These are phyloP conservation scores for California macrophylla DNA, from an alignment of 441 rosid species.

Conservation along the genomic window DNA sequence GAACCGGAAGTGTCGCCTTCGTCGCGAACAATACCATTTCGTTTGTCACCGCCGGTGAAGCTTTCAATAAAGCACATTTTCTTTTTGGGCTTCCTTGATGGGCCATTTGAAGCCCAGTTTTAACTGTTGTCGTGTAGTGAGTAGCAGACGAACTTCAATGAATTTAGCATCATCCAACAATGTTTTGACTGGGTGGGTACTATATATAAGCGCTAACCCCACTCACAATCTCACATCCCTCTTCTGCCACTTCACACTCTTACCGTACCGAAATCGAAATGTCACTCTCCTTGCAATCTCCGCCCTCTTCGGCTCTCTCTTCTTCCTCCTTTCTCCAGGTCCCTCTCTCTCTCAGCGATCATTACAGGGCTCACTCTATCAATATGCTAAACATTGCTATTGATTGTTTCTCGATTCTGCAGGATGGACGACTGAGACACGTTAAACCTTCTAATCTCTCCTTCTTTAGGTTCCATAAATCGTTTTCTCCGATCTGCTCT, in stretches of 20 bases:
- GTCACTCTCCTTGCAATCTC: conserved; percentile 71
- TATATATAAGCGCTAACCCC: neutral
- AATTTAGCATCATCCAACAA: neutral
- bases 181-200: neutral
- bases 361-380: neutral
- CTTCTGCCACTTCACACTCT: neutral
- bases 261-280: conserved; percentile 20
- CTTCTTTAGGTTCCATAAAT: conserved; percentile 28
- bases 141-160: neutral
- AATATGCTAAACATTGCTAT: neutral
- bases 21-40: neutral
- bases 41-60: neutral
- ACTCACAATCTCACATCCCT: neutral
- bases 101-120: neutral
- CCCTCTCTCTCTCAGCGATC: conserved; percentile 9
- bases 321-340: conserved; percentile 39
- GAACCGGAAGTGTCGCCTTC: no score
- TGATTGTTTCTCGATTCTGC: conserved; percentile 9
- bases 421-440: conserved; percentile 35
- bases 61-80: no score
- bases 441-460: conserved; percentile 31
- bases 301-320: conserved; percentile 49
- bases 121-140: neutral
- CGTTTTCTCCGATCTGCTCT: conserved; percentile 45
- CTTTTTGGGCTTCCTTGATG: neutral